Base-by-base conservation (phyloP, 2,329 filamentous ascomycete species). In the Neocatenulostroma microsporum region DNA sequence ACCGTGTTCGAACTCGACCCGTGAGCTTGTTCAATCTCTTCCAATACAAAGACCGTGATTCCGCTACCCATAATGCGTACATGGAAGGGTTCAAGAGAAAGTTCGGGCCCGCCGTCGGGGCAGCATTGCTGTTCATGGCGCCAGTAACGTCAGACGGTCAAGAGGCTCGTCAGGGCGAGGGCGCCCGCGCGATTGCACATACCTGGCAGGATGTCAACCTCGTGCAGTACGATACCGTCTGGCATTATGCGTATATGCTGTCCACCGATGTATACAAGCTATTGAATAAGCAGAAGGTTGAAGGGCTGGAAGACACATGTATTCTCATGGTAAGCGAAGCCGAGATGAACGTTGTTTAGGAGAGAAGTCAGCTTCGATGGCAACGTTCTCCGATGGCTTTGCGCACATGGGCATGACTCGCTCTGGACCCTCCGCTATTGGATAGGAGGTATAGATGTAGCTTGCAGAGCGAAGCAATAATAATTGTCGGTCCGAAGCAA, bases 21-120 rank as follows among this genome's bases (percentile, higher is more conserved):
- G 39, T 42, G 17, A 44, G 43, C 30, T 39, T 44, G n/a, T 46
- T 48, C 40, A 48, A 48, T 18, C 30, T 48, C n/a, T 48, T 48
- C 43, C 37, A 41, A 13, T 48, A 48, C 30, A 30, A 18, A 1
- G 34, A 46, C 15, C 29, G 26, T 7, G 43, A 48, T 19, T 30
- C 38, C 10, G 26, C 20, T 5, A 18, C 29, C 12, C 45, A 48
- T 21, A 41, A 48, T 21, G 30, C 38, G 3, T 48, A 48, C 30
- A 48, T 48, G 45, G 27, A 29, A 14, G 40, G 39, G 12, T 46
- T 48, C 29, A 48, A 48, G 19, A 9, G 35, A 7, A 44, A 25
- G 5, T 48, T 42, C 30, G 45, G 43, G 0, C 30, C 31, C 9
- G 26, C 40, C n/a, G 45, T 41, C 6, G 45, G 45, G n/a, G 45